These are phyloP conservation scores for Russula brevipes DNA, from an alignment of 768 basidiomycete species.

Conservation along the genomic window DNA sequence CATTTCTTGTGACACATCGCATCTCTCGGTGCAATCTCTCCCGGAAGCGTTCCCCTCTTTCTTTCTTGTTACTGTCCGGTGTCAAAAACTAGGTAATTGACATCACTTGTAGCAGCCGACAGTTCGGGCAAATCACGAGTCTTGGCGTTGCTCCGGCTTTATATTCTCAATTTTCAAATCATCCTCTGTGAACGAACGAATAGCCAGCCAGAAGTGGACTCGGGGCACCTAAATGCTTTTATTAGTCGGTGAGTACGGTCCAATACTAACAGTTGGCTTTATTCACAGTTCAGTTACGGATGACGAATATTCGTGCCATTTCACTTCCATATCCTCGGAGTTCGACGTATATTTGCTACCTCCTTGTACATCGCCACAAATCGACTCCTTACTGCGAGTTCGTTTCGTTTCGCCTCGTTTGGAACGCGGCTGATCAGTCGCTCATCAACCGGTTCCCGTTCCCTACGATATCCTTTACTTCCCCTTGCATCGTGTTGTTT, in stretches of 20 bases:
- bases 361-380: neutral
- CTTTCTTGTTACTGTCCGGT: neutral
- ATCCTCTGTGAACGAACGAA: neutral
- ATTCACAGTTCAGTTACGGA: neutral
- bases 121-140: neutral
- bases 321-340: neutral
- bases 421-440: neutral
- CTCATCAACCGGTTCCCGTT: neutral
- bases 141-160: neutral
- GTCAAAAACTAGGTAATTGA: neutral
- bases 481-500: neutral
- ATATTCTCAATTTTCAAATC: neutral
- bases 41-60: neutral
- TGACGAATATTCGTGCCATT: neutral
- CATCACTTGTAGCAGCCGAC: neutral
- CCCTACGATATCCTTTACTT: neutral
- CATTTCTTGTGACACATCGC: neutral
- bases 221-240: neutral
- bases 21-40: neutral
- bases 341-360: neutral
- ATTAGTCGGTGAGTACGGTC: neutral
- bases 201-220: neutral
- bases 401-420: neutral
- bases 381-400: neutral
- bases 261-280: neutral